Evolutionary conservation across 352 stramenopile species (phyloP), one percentile per base, ranked within the genome.

Genomic region (Phytophthora melonis): DNA sequence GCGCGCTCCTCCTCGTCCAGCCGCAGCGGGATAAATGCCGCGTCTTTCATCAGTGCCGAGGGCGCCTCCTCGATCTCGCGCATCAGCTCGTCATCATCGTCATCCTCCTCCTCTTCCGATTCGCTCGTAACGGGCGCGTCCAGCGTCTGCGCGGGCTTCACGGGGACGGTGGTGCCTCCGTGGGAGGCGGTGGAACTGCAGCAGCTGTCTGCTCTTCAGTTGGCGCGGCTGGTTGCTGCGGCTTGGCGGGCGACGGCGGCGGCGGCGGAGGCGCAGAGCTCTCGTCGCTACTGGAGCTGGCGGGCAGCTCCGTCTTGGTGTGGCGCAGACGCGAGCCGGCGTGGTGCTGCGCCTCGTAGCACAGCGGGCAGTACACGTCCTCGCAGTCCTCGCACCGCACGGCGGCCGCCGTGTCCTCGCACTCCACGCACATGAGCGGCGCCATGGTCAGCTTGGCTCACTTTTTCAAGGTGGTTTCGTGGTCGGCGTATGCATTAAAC

Each of bases 281-380:
- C 7, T 25, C 13, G 27, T 45, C 41, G 45, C 25, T 34, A 43
- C 18, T 58, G 54, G 16, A 13, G 66, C 58, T 74, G 21, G 53
- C 23, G 9, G 55, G n/a, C 27, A 92, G 68, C 18, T 70, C 54
- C 55, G 66, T 82, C 55, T 75, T 81, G 13, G 5, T 43, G 72
- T 94, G 87, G 58, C 78, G 71, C 41, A 80, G 73, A 0, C 89
- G 83, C 11, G 76, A 83, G 25, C 88, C 90, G 0, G 82, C 75
- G 56, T 75, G 86, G 73, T 97, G 89, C 70, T 96, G 86, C 9
- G 79, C 88, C 23, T 83, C 63, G 69, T 86, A 96, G 76, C 91
- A 97, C 3, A 94, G 76, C 21, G 81, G 76, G 59, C 91, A 97
- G 69, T 94, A 97, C 0, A 83, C 58, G 68, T 97, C 91, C 11